phyloP scores from a whole-genome alignment of 2,329 filamentous ascomycete species.

The Chalaropsis thielavioides region DNA sequence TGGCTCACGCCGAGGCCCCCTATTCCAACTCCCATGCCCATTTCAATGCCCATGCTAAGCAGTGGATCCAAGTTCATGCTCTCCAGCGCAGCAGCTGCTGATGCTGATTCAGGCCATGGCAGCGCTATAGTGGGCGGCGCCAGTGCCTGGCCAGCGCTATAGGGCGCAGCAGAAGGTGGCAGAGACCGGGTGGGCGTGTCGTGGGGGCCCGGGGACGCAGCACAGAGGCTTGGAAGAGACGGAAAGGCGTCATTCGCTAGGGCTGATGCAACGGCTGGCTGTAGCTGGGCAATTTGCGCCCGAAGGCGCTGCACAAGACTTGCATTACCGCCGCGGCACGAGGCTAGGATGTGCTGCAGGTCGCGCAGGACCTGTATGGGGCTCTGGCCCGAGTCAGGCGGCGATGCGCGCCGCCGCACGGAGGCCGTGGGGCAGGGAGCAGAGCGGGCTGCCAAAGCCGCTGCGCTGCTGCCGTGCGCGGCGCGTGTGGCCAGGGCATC shows the following conservation, averaged over 20 bases:
- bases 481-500: slow-evolving; percentile 26
- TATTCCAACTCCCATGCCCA: background rate
- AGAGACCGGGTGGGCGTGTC: background rate
- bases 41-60: slow-evolving; percentile 3
- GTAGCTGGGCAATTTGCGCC: slow-evolving; percentile 21
- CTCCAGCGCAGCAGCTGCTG: slow-evolving; percentile 4
- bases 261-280: background rate
- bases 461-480: slow-evolving; percentile 4
- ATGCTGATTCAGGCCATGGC: background rate
- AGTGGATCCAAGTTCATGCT: slow-evolving; percentile 1
- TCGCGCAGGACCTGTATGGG: slow-evolving; percentile 27
- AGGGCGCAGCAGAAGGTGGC: background rate
- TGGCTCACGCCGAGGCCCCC: background rate
- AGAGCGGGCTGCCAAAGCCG: background rate
- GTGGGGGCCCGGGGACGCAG: background rate
- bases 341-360: slow-evolving; percentile 29
- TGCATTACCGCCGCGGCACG: slow-evolving; percentile 31
- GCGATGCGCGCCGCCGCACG: background rate
- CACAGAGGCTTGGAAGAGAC: too few species aligned
- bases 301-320: slow-evolving; percentile 27
- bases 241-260: background rate
- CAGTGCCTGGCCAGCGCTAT: background rate
- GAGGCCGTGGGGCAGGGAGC: background rate
- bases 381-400: slow-evolving; percentile 17
- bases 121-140: background rate